Conservation (phyloP, 805 yeast genomes). For the Suhomyces sp. region DNA sequence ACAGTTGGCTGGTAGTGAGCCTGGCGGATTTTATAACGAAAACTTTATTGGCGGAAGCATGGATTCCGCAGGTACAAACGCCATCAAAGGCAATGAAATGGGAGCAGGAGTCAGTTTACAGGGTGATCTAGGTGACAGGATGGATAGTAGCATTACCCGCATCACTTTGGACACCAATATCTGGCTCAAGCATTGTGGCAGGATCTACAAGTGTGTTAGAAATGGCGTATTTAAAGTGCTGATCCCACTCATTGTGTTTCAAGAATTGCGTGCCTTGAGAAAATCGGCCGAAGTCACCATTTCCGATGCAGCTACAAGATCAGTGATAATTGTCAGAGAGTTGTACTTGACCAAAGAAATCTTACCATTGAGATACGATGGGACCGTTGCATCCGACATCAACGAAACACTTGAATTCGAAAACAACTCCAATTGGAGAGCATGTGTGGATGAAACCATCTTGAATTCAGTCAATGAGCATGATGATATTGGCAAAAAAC, state of each 20-base stretch:
- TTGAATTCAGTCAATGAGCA: constrained; percentile 47
- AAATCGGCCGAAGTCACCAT: constrained; percentile 70
- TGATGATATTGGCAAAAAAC: constrained; percentile 38
- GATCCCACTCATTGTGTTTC: constrained; percentile 74
- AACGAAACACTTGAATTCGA: constrained; percentile 75
- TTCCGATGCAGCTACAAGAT: constrained; percentile 77
- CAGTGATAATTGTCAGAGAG: constrained; percentile 71
- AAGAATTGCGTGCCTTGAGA: constrained; percentile 68
- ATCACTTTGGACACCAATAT: constrained; percentile 73
- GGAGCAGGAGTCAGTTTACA: constrained; percentile 10
- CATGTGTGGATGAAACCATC: constrained; percentile 68
- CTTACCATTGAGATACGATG: constrained; percentile 64
- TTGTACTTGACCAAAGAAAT: constrained; percentile 54
- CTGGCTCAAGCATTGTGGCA: constrained; percentile 80
- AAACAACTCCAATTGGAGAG: constrained; percentile 68
- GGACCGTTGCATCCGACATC: constrained; percentile 61
- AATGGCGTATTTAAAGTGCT: constrained; percentile 56
- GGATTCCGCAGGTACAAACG: constrained; percentile 3
- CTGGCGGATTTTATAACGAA: constrained; percentile 19
- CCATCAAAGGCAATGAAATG: constrained; percentile 6
- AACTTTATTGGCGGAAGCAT: constrained; percentile 13
- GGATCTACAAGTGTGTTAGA: constrained; percentile 64
- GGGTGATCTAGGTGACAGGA: constrained; percentile 55
- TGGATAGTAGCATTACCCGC: constrained; percentile 55
- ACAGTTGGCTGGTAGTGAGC: constrained; percentile 11